A percentile compares a stretch with the other conserved stretches of the same genome.
Conservation (phyloP, 2,329 filamentous ascomycete species). For the Diaporthe sp. region DNA sequence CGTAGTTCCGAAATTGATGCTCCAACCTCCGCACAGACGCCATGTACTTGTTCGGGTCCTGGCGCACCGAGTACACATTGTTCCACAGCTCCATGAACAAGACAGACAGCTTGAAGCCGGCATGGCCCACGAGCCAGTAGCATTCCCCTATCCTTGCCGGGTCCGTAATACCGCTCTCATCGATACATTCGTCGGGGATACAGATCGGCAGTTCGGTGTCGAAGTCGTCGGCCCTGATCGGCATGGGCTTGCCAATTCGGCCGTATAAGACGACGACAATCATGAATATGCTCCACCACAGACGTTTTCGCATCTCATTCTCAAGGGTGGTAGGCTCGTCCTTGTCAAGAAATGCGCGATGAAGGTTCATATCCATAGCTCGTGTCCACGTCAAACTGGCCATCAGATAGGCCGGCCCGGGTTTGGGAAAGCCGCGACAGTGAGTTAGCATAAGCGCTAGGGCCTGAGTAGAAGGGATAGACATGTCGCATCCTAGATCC, state of each 20-base stretch:
- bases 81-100: slow-evolving; percentile 80
- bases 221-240: slow-evolving; percentile 78
- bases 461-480: slow-evolving; percentile 77
- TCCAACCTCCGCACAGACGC: slow-evolving; percentile 73
- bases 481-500: slow-evolving; percentile 69
- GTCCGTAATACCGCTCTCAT: slow-evolving; percentile 69
- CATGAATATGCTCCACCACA: slow-evolving; percentile 79
- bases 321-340: slow-evolving; percentile 65
- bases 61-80: slow-evolving; percentile 78
- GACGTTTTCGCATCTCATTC: slow-evolving; percentile 80
- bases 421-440: slow-evolving; percentile 81
- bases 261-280: slow-evolving; percentile 77
- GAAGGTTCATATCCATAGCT: slow-evolving; percentile 80
- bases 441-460: slow-evolving; percentile 78
- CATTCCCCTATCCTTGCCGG: slow-evolving; percentile 67
- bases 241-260: slow-evolving; percentile 82
- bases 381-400: slow-evolving; percentile 72
- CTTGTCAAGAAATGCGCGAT: slow-evolving; percentile 71
- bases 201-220: slow-evolving; percentile 81
- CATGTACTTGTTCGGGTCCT: slow-evolving; percentile 72
- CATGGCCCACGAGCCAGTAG: slow-evolving; percentile 73
- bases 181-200: slow-evolving; percentile 76
- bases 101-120: slow-evolving; percentile 72
- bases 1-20: slow-evolving; percentile 70
- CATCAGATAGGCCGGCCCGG: slow-evolving; percentile 78